These are phyloP conservation scores for Aquilaria sinensis DNA, from an alignment of 345 rosid species.

Conservation along the genomic window DNA sequence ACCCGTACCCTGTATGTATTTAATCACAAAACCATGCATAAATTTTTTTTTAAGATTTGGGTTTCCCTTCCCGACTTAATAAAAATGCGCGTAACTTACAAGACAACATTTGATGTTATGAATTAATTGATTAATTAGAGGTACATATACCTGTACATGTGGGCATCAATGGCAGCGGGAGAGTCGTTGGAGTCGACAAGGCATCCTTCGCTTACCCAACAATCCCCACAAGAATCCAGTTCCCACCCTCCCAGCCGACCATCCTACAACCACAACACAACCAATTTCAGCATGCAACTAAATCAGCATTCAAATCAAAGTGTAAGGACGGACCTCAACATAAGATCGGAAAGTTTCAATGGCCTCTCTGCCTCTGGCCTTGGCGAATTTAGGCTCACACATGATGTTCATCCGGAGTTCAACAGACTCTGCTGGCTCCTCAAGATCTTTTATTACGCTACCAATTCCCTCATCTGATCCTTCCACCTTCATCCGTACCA, in stretches of 20 bases:
- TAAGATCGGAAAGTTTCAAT: slow-evolving; percentile 60
- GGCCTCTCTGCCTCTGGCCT: slow-evolving; percentile 67
- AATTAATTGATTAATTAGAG: no score
- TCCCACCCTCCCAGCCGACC: slow-evolving; percentile 76
- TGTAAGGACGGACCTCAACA: slow-evolving; percentile 41
- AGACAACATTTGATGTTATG: no score
- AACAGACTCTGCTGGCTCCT: slow-evolving; percentile 58
- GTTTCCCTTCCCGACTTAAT: no score
- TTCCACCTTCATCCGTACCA: slow-evolving; percentile 72
- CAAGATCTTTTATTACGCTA: slow-evolving; percentile 65
- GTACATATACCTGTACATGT: slow-evolving; percentile 65
- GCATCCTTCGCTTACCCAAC: slow-evolving; percentile 94
- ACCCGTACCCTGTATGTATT: slow-evolving; percentile 51
- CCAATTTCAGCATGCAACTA: background rate
- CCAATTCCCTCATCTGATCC: slow-evolving; percentile 71
- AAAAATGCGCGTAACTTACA: no score
- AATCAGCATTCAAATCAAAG: background rate
- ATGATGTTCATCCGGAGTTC: slow-evolving; percentile 71
- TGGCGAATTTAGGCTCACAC: slow-evolving; percentile 63
- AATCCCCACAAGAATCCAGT: slow-evolving; percentile 80
- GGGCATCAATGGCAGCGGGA: slow-evolving; percentile 76
- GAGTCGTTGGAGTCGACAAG: slow-evolving; percentile 70
- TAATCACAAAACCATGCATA: background rate
- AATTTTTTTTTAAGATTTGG: background rate
- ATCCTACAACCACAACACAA: slow-evolving; percentile 27